Conservation (phyloP, 2,329 filamentous ascomycete genomes). For the Fusarium sacchari region DNA sequence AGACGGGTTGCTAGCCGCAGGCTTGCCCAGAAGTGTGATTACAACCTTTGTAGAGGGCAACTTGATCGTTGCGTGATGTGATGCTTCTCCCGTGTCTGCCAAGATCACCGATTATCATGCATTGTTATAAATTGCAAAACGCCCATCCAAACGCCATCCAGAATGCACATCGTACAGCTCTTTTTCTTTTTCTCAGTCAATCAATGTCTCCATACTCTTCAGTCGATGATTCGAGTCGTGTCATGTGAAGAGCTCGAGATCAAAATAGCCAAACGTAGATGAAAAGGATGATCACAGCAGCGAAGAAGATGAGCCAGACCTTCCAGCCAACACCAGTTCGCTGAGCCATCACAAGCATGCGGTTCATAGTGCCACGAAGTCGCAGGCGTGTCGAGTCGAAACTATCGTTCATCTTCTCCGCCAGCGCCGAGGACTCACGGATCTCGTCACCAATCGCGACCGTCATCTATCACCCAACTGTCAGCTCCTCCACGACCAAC, state of each 20-base stretch:
- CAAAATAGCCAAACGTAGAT: conserved; percentile 92
- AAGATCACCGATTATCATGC: conserved; percentile 23
- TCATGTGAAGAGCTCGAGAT: conserved; percentile 33
- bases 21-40: conserved; percentile 30
- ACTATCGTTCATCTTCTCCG: conserved; percentile 94
- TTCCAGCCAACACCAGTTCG: conserved; percentile 95
- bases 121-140: conserved; percentile 25
- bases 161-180: conserved; percentile 31
- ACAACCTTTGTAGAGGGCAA: conserved; percentile 35
- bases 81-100: conserved; percentile 21
- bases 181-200: conserved; percentile 5
- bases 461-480: conserved; percentile 71
- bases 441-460: conserved; percentile 96
- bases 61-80: conserved; percentile 23
- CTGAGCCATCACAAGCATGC: conserved; percentile 96
- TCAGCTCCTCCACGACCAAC: conserved; percentile 7
- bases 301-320: conserved; percentile 91
- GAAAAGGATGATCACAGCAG: conserved; percentile 83
- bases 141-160: conserved; percentile 39
- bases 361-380: conserved; percentile 91
- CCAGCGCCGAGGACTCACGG: conserved; percentile 84
- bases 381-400: conserved; percentile 87
- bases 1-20: conserved; percentile 13
- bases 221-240: neutral
- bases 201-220: neutral